phyloP scores from a whole-genome alignment of 768 basidiomycete species.

The Guyanaporus albipodus region DNA sequence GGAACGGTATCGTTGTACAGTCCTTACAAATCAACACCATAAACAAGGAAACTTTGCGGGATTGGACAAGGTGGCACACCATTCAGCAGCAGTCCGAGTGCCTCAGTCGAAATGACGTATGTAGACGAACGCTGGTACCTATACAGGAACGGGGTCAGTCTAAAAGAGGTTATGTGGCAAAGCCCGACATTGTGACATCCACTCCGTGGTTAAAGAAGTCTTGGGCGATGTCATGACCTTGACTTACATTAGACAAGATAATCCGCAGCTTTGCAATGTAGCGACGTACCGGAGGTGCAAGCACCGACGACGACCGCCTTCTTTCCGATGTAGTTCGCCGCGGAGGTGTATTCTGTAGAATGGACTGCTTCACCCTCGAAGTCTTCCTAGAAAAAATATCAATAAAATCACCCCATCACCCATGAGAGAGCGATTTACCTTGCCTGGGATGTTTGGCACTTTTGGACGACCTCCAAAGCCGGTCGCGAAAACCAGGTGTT shows the following conservation, averaged over 20 bases:
- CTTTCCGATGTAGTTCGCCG: slow-evolving; percentile 51
- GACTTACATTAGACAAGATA: slow-evolving; percentile 7
- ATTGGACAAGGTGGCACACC: background rate
- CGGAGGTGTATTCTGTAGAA: slow-evolving; percentile 47
- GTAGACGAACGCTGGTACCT: slow-evolving; percentile 5
- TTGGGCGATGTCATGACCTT: slow-evolving; percentile 37
- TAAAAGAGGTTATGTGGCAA: background rate
- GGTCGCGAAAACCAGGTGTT: slow-evolving; percentile 55
- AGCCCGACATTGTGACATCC: slow-evolving; percentile 27
- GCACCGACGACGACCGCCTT: slow-evolving; percentile 66
- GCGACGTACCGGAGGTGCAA: slow-evolving; percentile 53
- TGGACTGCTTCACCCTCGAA: slow-evolving; percentile 57
- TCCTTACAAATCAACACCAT: background rate
- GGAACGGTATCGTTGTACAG: slow-evolving; percentile 9
- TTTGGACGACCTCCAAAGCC: slow-evolving; percentile 46
- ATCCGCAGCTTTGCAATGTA: background rate
- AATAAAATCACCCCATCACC: background rate
- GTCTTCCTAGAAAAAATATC: slow-evolving; percentile 29
- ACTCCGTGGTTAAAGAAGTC: slow-evolving; percentile 31
- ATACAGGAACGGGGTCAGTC: slow-evolving; percentile 1
- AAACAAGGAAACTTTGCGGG: background rate
- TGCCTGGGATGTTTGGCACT: slow-evolving; percentile 43
- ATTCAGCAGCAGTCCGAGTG: background rate
- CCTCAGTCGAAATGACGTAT: background rate
- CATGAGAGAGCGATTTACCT: slow-evolving; percentile 26